A percentile compares a stretch with the other conserved stretches of the same genome.
Evolutionary conservation across 345 rosid species (phyloP).

Genomic region (Gynandropsis gynandra): DNA sequence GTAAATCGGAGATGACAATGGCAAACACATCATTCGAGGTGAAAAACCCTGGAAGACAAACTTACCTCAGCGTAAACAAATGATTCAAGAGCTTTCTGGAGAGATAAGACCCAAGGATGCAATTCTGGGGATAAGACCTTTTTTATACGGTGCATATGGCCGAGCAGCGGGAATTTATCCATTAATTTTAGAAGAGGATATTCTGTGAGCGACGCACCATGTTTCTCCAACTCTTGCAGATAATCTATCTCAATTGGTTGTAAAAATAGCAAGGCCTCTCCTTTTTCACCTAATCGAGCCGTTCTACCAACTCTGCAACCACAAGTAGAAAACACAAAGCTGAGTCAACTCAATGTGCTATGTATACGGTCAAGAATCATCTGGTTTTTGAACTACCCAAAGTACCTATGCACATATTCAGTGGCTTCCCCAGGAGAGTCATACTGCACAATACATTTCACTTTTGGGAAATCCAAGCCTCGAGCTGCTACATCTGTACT

Average conservation of each 20-base stretch:
- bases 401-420: constrained; percentile 93
- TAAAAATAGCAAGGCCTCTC: constrained; percentile 77
- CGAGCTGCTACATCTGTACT: constrained; percentile 90
- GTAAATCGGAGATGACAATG: background rate
- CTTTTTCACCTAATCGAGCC: constrained; percentile 88
- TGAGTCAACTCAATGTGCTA: constrained; percentile 1
- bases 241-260: constrained; percentile 86
- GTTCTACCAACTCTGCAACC: constrained; percentile 89
- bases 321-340: constrained; percentile 11
- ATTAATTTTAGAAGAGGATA: constrained; percentile 72
- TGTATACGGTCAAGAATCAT: background rate
- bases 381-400: background rate
- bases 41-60: background rate
- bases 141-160: constrained; percentile 38
- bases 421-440: constrained; percentile 99
- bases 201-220: constrained; percentile 69
- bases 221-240: constrained; percentile 72
- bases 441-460: constrained; percentile 84
- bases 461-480: constrained; percentile 93
- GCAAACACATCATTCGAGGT: background rate
- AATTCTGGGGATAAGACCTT: constrained; percentile 48
- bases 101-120: constrained; percentile 72
- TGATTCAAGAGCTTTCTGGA: constrained; percentile 76
- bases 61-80: constrained; percentile 50
- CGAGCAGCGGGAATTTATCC: constrained; percentile 49